Conservation (phyloP, 345 rosid species). For the Eucalyptus tenuipes region DNA sequence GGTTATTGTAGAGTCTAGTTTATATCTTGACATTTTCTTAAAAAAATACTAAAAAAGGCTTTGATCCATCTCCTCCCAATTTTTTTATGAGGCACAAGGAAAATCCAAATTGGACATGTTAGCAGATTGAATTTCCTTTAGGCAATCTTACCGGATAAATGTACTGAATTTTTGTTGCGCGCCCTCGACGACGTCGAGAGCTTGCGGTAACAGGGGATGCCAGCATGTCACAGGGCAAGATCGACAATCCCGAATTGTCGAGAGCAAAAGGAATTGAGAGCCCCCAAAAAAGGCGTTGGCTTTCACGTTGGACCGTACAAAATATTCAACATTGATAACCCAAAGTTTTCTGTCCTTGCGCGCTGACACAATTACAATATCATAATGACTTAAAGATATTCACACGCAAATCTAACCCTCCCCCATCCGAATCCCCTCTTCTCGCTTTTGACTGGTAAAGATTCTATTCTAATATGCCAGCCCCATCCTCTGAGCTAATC, state of each 20-base stretch:
- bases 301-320: conserved; percentile 1
- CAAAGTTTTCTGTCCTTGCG: not conserved
- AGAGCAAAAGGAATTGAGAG: not conserved
- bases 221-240: not conserved
- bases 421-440: not conserved
- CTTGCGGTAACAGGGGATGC: not conserved
- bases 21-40: rapidly evolving
- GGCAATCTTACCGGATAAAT: not conserved
- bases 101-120: not conserved
- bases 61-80: too few species aligned
- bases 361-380: not conserved
- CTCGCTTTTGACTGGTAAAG: conserved; percentile 31
- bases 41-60: too few species aligned
- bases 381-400: not conserved
- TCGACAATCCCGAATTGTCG: not conserved
- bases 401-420: not conserved
- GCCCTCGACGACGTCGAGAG: not conserved
- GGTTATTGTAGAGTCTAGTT: rapidly evolving
- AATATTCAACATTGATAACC: not conserved
- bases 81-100: rapidly evolving
- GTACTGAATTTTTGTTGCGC: not conserved
- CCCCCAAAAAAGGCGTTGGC: not conserved
- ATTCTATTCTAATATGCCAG: conserved; percentile 3
- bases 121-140: not conserved
- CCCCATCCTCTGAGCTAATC: not conserved